These are phyloP conservation scores for Eucalyptus grandis DNA, from an alignment of 345 rosid species.

Conservation along the genomic window DNA sequence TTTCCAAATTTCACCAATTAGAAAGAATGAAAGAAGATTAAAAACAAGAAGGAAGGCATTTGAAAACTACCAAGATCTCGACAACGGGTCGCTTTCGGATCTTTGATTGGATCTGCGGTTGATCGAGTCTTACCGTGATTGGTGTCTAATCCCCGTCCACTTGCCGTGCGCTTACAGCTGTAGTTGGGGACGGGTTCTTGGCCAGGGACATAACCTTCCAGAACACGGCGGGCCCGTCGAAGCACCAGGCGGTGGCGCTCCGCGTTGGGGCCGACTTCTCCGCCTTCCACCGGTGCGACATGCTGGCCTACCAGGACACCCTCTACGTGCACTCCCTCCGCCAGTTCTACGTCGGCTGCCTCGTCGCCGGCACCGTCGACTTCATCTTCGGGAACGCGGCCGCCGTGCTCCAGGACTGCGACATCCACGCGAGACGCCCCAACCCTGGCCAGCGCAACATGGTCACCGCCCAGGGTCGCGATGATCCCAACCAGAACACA, in stretches of 20 bases:
- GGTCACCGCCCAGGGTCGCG: slow-evolving; percentile 76
- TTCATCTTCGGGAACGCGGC: slow-evolving; percentile 80
- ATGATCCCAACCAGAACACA: slow-evolving; percentile 61
- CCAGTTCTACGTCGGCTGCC: slow-evolving; percentile 46
- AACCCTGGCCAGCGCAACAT: slow-evolving; percentile 50
- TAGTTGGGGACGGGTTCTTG: slow-evolving; percentile 55
- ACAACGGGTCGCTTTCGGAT: background rate
- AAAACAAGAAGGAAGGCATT: background rate
- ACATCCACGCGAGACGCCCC: slow-evolving; percentile 60
- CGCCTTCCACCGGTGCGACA: slow-evolving; percentile 46
- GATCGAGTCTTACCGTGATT: background rate
- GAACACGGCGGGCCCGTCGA: slow-evolving; percentile 72
- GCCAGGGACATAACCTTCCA: slow-evolving; percentile 64
- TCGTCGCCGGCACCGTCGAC: slow-evolving; percentile 49
- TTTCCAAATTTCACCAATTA: background rate
- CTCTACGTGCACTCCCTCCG: slow-evolving; percentile 68
- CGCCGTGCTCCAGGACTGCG: slow-evolving; percentile 45
- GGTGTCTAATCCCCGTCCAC: background rate
- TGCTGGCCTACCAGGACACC: slow-evolving; percentile 72
- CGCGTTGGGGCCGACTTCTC: slow-evolving; percentile 54
- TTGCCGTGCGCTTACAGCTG: slow-evolving; percentile 23
- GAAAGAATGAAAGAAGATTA: background rate
- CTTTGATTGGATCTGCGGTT: background rate
- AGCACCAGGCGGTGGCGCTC: slow-evolving; percentile 78
- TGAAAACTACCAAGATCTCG: background rate